These are phyloP conservation scores for Paramecium tetraurelia DNA, from an alignment of 73 alveolate genomes.

Conservation along the genomic window DNA sequence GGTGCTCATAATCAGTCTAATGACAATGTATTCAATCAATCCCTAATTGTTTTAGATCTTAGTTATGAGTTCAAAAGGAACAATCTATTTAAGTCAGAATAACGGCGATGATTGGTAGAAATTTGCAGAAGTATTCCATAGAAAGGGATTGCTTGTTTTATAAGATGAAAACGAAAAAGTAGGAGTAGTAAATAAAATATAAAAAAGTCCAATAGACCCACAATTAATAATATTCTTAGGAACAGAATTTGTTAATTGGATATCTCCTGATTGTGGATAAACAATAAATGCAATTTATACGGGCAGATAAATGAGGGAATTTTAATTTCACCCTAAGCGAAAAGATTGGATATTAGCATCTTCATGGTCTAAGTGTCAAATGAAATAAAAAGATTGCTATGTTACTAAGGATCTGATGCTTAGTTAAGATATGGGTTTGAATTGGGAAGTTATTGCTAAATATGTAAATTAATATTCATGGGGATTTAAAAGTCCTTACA, in stretches of 20 bases:
- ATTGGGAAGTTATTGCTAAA: conserved; percentile 73
- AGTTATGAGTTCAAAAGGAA: conserved; percentile 71
- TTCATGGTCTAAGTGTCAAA: conserved; percentile 78
- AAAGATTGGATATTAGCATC: conserved; percentile 87
- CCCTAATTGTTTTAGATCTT: conserved; percentile 32
- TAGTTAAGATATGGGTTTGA: conserved; percentile 66
- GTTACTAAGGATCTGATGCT: conserved; percentile 76
- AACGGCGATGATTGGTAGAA: conserved; percentile 80
- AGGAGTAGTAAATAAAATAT: conserved; percentile 74
- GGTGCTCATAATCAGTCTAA: conserved; percentile 60
- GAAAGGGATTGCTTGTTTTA: conserved; percentile 52
- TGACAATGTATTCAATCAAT: background rate
- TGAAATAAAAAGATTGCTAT: conserved; percentile 74
- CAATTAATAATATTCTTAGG: conserved; percentile 77
- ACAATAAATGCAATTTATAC: conserved; percentile 73
- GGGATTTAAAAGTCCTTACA: conserved; percentile 65
- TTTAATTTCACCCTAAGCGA: conserved; percentile 86
- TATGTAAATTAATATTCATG: conserved; percentile 88
- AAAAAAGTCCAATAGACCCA: conserved; percentile 75
- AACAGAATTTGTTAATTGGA: conserved; percentile 81
- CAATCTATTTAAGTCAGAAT: conserved; percentile 74
- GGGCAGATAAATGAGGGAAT: conserved; percentile 80
- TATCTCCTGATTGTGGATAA: conserved; percentile 86
- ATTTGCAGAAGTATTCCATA: conserved; percentile 43
- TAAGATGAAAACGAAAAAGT: conserved; percentile 58